These are phyloP conservation scores for Blepharisma japonicum DNA, from an alignment of 73 alveolate species.

Conservation along the genomic window DNA sequence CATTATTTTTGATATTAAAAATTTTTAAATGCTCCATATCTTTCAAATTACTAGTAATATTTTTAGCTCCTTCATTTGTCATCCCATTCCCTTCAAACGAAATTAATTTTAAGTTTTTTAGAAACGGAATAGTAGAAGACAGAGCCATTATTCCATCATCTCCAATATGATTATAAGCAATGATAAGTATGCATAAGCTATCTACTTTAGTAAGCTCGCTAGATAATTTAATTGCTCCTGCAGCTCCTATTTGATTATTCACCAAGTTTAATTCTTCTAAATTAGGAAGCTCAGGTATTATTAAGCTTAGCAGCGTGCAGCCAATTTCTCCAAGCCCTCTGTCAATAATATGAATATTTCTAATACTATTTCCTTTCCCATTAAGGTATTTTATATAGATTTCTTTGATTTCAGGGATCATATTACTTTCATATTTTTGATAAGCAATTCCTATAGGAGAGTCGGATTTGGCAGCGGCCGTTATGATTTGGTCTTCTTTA, in stretches of 20 bases:
- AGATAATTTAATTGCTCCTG: not conserved
- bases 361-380: not conserved
- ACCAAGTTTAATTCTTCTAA: not conserved
- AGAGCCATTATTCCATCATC: not conserved
- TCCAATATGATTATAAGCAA: not conserved
- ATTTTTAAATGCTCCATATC: not conserved
- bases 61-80: not conserved
- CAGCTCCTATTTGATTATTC: not conserved
- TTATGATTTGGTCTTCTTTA: not conserved
- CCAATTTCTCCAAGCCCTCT: not conserved
- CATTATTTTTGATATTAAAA: not conserved
- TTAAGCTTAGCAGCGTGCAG: not conserved
- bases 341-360: not conserved
- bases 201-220: not conserved
- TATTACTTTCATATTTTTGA: not conserved
- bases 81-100: not conserved
- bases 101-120: not conserved
- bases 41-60: not conserved
- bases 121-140: not conserved
- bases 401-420: conserved; percentile 10
- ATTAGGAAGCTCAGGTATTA: not conserved
- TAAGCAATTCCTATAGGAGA: not conserved
- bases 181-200: not conserved
- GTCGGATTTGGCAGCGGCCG: not conserved
- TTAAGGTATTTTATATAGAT: not conserved